Evolutionary conservation across 2,329 filamentous ascomycete species (phyloP).

Genomic region (Diplocarpon mali): DNA sequence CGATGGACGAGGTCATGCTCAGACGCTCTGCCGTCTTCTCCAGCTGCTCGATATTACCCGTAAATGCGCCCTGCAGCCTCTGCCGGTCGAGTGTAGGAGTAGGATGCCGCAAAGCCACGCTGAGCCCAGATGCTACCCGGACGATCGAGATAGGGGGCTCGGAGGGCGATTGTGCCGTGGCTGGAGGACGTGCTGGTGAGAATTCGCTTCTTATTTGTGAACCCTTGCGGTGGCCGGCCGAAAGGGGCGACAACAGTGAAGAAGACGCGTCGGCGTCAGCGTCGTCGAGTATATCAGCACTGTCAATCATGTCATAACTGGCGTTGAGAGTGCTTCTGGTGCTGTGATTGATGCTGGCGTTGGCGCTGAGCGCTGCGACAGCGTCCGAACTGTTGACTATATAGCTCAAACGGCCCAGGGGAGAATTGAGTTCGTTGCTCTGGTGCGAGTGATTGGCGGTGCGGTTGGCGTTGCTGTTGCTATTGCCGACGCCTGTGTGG

Average conservation of each 20-base stretch:
- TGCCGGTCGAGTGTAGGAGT: slow-evolving; percentile 51
- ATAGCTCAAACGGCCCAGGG: slow-evolving; percentile 1
- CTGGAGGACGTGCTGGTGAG: slow-evolving; percentile 2
- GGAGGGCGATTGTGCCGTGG: not conserved
- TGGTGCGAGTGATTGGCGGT: no score
- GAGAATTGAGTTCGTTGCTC: not conserved
- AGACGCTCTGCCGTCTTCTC: slow-evolving; percentile 67
- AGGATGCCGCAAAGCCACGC: slow-evolving; percentile 39
- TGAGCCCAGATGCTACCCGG: slow-evolving; percentile 16
- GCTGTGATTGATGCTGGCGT: slow-evolving; percentile 1
- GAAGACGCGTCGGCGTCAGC: slow-evolving; percentile 1
- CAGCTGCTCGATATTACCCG: slow-evolving; percentile 59
- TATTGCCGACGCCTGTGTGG: no score
- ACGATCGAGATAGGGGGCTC: not conserved
- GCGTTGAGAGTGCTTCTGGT: slow-evolving; percentile 3
- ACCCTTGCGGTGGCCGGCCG: not conserved
- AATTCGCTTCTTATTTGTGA: slow-evolving; percentile 1
- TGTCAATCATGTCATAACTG: slow-evolving; percentile 8
- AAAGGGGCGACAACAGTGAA: not conserved
- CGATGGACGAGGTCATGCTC: slow-evolving; percentile 62
- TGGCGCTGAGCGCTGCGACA: no score
- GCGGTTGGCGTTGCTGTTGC: no score
- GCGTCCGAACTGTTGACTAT: slow-evolving; percentile 2
- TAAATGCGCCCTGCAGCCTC: slow-evolving; percentile 48
- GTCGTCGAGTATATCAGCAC: slow-evolving; percentile 3